A percentile compares a stretch with the other conserved stretches of the same genome.
phyloP scores from a whole-genome alignment of 179 eudicot genomes.

The Amaranthus tricolor region DNA sequence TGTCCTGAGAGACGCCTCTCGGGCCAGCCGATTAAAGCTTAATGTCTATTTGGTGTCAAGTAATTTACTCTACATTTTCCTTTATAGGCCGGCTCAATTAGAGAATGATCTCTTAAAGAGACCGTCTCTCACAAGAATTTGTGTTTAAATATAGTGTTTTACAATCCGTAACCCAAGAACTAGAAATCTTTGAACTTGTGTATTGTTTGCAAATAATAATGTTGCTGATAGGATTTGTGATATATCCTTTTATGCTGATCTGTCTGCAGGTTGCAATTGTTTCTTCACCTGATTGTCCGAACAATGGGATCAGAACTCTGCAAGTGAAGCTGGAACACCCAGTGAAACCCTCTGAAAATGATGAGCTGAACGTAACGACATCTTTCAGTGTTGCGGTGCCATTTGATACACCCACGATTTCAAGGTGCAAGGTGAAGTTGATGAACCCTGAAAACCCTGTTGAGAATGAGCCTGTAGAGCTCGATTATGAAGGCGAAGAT shows the following conservation, averaged over 20 bases:
- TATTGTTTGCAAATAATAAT: background rate
- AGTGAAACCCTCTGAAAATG: constrained; percentile 31
- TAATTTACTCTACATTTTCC: too few relatives aligned
- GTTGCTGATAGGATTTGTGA: background rate
- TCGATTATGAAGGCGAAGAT: constrained; percentile 80
- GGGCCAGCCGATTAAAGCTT: too few relatives aligned
- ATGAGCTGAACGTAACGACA: constrained; percentile 28
- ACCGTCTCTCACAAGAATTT: too few relatives aligned
- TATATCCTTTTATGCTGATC: background rate
- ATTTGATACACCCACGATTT: constrained; percentile 33
- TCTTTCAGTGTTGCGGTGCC: constrained; percentile 48
- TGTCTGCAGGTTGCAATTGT: constrained; percentile 37
- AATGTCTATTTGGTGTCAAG: too few relatives aligned
- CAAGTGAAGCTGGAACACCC: constrained; percentile 43
- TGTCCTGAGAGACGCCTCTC: too few relatives aligned
- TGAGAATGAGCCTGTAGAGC: constrained; percentile 42
- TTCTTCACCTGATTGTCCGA: constrained; percentile 20
- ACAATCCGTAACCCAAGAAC: too few relatives aligned
- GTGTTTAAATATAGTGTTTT: too few relatives aligned
- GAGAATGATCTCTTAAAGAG: too few relatives aligned
- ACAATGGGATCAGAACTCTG: constrained; percentile 33
- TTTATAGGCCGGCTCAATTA: too few relatives aligned
- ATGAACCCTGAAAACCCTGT: constrained; percentile 45
- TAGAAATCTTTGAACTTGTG: too few relatives aligned
- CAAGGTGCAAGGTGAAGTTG: constrained; percentile 51